A percentile compares a stretch with the other conserved stretches of the same genome.
phyloP scores from a whole-genome alignment of 805 yeast genomes.

The Zygosaccharomyces lentus region DNA sequence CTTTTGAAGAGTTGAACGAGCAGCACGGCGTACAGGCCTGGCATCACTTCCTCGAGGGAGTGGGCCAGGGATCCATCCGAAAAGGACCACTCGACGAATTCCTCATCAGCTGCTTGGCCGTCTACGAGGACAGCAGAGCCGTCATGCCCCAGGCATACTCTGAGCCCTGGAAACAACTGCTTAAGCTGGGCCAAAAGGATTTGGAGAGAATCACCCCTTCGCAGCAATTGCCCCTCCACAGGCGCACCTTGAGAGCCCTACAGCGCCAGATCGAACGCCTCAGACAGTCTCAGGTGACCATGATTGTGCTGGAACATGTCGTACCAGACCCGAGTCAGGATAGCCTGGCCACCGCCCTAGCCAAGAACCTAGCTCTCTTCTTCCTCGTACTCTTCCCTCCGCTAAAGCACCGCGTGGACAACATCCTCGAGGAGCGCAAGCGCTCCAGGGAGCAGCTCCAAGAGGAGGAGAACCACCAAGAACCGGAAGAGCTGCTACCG shows the following conservation, averaged over 20 bases:
- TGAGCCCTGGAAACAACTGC: slow-evolving; percentile 15
- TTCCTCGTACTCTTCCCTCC: slow-evolving; percentile 24
- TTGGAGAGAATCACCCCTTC: slow-evolving; percentile 7
- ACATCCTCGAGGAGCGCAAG: slow-evolving; percentile 13
- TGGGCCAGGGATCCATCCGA: slow-evolving; percentile 6
- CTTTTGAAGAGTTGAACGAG: slow-evolving; percentile 8
- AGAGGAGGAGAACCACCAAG: neutral
- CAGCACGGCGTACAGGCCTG: slow-evolving; percentile 8
- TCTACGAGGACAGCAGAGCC: slow-evolving; percentile 14
- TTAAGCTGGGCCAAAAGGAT: slow-evolving; percentile 12
- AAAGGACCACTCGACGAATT: slow-evolving; percentile 14
- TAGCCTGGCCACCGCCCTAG: slow-evolving; percentile 14
- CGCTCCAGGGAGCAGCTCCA: slow-evolving; percentile 6
- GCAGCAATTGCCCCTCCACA: slow-evolving; percentile 11
- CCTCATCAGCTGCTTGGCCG: slow-evolving; percentile 9
- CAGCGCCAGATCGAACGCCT: slow-evolving; percentile 3
- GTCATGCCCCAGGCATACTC: slow-evolving; percentile 12
- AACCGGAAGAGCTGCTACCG: slow-evolving; percentile 2
- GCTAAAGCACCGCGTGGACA: slow-evolving; percentile 15
- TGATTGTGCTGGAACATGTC: slow-evolving; percentile 15
- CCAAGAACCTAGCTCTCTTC: slow-evolving; percentile 25
- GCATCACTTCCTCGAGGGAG: slow-evolving; percentile 7
- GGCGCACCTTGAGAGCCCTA: slow-evolving; percentile 2
- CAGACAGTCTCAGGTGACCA: slow-evolving; percentile 8
- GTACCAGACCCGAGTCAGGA: slow-evolving; percentile 24